Conservation (phyloP, 306 rosid species). For the Malus sylvestris region DNA sequence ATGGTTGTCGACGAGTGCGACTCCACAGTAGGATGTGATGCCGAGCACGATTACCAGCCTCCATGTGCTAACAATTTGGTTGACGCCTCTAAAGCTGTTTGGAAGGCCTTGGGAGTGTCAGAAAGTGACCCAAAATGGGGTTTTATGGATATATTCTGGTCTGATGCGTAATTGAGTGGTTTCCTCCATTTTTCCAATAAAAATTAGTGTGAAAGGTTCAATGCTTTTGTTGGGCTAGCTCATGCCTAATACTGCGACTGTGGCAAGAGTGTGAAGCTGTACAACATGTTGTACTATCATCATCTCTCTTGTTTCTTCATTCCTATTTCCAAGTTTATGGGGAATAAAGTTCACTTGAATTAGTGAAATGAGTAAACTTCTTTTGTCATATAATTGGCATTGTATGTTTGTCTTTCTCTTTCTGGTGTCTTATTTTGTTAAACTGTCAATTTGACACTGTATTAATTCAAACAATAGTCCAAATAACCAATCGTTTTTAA, state of each 20-base stretch:
- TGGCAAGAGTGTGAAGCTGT: background rate
- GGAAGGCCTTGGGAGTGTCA: slow-evolving; percentile 22
- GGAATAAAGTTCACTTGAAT: background rate
- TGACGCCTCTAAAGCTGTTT: slow-evolving; percentile 34
- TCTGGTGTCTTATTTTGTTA: background rate
- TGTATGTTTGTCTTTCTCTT: background rate
- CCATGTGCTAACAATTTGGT: slow-evolving; percentile 38
- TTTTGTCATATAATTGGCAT: background rate
- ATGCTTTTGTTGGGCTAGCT: background rate
- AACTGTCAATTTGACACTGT: background rate
- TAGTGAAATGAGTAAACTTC: background rate
- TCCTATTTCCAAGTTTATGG: background rate
- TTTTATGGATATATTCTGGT: slow-evolving; percentile 8
- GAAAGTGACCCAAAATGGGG: slow-evolving; percentile 13
- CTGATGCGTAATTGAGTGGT: slow-evolving; percentile 6
- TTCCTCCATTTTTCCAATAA: background rate
- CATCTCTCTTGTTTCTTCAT: background rate
- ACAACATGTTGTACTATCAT: background rate
- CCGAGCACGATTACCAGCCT: slow-evolving; percentile 31
- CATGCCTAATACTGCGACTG: background rate
- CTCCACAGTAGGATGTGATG: slow-evolving; percentile 43
- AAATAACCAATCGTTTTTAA: slow-evolving; percentile 12
- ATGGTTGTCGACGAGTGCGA: slow-evolving; percentile 62
- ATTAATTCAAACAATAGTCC: background rate
- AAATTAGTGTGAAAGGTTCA: background rate